phyloP scores from a whole-genome alignment of 2,329 filamentous ascomycete genomes.

The Apiospora arundinis region DNA sequence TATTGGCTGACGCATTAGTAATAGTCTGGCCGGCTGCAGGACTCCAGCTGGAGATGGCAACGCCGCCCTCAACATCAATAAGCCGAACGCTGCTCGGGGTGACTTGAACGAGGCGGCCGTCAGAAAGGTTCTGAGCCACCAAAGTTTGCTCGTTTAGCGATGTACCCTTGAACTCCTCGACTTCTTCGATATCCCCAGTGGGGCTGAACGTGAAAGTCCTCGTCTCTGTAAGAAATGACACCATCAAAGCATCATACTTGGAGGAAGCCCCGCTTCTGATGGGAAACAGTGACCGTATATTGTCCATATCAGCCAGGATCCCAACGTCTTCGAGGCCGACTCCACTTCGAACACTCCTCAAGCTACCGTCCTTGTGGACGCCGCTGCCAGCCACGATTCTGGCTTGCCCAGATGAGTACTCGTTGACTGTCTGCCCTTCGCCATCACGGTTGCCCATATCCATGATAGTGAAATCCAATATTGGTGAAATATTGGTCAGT shows the following conservation, averaged over 20 bases:
- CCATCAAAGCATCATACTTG: conserved; percentile 73
- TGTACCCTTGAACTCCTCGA: conserved; percentile 77
- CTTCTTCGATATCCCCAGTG: conserved; percentile 83
- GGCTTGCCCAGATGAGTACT: conserved; percentile 94
- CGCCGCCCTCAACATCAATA: conserved; percentile 63
- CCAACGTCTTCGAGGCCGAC: conserved; percentile 91
- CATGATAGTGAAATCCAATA: conserved; percentile 95
- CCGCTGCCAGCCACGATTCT: conserved; percentile 93
- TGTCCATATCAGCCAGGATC: conserved; percentile 78
- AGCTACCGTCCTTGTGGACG: conserved; percentile 84
- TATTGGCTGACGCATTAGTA: conserved; percentile 79
- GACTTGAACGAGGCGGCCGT: conserved; percentile 75
- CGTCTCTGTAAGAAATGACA: conserved; percentile 84
- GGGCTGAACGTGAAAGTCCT: conserved; percentile 78
- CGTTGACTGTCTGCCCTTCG: conserved; percentile 76
- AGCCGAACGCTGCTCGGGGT: conserved; percentile 69
- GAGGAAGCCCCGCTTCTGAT: conserved; percentile 58
- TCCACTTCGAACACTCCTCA: conserved; percentile 90
- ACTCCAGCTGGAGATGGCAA: conserved; percentile 65
- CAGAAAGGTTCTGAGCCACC: conserved; percentile 68
- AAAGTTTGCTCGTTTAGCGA: conserved; percentile 75
- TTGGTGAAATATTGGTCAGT: conserved; percentile 84
- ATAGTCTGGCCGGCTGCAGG: conserved; percentile 62
- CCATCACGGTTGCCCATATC: conserved; percentile 88
- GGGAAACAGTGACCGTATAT: conserved; percentile 76